Conservation (phyloP, 257 asterid genomes). For the Rubia yunnanensis region DNA sequence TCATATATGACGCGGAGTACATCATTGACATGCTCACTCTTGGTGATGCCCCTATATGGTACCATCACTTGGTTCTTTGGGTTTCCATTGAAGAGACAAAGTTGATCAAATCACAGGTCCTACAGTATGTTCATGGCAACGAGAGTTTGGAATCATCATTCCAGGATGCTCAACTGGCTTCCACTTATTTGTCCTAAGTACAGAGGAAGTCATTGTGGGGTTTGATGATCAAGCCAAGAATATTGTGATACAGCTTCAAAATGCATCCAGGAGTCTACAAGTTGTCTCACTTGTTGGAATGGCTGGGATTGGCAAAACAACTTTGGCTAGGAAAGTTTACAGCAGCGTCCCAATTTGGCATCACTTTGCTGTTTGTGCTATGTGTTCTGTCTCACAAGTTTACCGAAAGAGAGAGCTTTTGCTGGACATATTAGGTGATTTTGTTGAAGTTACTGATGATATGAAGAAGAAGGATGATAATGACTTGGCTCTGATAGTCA, state of each 20-base stretch:
- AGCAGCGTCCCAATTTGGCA: neutral
- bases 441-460: neutral
- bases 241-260: neutral
- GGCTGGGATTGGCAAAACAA: slow-evolving; percentile 8
- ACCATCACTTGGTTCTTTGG: neutral
- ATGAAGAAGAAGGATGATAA: neutral
- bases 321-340: neutral
- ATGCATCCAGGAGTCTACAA: neutral
- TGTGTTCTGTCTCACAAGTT: neutral
- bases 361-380: neutral
- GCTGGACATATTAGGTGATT: neutral
- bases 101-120: neutral
- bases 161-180: no score
- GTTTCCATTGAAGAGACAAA: neutral
- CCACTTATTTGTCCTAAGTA: neutral
- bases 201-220: neutral
- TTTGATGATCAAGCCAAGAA: neutral
- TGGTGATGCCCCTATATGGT: neutral
- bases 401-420: neutral
- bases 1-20: slow-evolving; percentile 7
- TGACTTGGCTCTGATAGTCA: neutral
- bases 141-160: no score
- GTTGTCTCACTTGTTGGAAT: slow-evolving; percentile 2
- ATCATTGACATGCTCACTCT: neutral
- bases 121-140: no score